Conservation (phyloP, 768 basidiomycete species). For the Butyriboletus loyo region DNA sequence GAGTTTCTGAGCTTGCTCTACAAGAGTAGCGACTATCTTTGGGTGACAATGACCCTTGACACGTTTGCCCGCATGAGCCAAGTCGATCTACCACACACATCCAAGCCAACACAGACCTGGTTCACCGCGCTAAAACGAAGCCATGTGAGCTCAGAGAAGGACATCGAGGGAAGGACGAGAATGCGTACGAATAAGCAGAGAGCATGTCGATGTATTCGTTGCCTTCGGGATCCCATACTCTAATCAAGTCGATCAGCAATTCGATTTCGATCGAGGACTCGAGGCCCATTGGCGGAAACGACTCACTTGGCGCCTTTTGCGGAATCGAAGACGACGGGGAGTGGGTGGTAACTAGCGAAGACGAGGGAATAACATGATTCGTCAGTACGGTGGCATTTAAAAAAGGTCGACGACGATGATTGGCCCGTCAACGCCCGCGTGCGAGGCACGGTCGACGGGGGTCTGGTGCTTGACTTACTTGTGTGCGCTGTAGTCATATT, state of each 20-base stretch:
- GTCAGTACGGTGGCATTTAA: constrained; percentile 24
- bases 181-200: constrained; percentile 88
- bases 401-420: constrained; percentile 12
- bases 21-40: constrained; percentile 74
- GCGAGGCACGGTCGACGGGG: constrained; percentile 5
- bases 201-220: constrained; percentile 97
- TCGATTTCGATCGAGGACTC: background rate
- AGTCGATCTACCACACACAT: constrained; percentile 2
- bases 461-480: constrained; percentile 58
- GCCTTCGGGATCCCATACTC: constrained; percentile 94
- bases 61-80: constrained; percentile 14
- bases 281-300: constrained; percentile 33
- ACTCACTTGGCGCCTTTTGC: constrained; percentile 88
- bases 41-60: constrained; percentile 88
- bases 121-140: constrained; percentile 66
- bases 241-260: constrained; percentile 19
- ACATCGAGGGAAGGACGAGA: background rate
- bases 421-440: constrained; percentile 21
- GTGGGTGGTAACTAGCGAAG: constrained; percentile 84
- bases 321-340: constrained; percentile 91
- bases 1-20: constrained; percentile 82
- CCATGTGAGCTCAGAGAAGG: constrained; percentile 3
- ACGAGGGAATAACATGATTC: constrained; percentile 40
- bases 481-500: constrained; percentile 82
- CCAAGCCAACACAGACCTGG: constrained; percentile 51